Evolutionary conservation across 2,329 filamentous ascomycete genomes (phyloP).

Genomic region (Fusarium nodosum): DNA sequence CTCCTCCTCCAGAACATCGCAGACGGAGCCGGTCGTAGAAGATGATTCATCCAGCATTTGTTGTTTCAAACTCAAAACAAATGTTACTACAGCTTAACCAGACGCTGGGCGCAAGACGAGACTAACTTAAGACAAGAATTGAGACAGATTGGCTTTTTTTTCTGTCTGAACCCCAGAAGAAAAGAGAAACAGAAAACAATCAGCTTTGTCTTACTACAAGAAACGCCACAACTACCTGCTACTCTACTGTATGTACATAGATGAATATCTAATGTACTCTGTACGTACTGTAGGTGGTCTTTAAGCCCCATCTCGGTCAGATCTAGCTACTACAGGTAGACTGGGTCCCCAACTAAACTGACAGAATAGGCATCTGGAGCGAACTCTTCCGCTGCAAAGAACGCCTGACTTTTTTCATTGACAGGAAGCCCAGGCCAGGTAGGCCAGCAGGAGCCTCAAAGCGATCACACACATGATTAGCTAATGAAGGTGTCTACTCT

Average conservation of each 20-base stretch:
- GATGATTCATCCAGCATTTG: slow-evolving; percentile 35
- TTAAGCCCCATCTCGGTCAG: slow-evolving; percentile 30
- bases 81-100: slow-evolving; percentile 24
- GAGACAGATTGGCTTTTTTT: slow-evolving; percentile 18
- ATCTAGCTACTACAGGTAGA: slow-evolving; percentile 18
- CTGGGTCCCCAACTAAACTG: slow-evolving; percentile 15
- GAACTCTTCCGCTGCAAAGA: slow-evolving; percentile 18
- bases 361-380: slow-evolving; percentile 41
- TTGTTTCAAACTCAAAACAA: slow-evolving; percentile 41
- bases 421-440: not conserved
- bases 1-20: slow-evolving; percentile 18
- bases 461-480: slow-evolving; percentile 28
- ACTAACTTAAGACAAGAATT: slow-evolving; percentile 32
- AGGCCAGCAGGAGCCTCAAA: slow-evolving; percentile 31
- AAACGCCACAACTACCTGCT: slow-evolving; percentile 35
- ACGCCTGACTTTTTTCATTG: not conserved
- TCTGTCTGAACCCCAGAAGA: slow-evolving; percentile 21
- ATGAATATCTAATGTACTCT: too few species aligned
- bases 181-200: slow-evolving; percentile 1
- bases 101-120: slow-evolving; percentile 32
- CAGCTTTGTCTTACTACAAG: slow-evolving; percentile 14
- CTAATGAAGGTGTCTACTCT: not conserved
- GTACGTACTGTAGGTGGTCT: slow-evolving; percentile 14
- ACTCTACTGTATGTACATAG: too few species aligned
- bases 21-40: slow-evolving; percentile 34